Conservation (phyloP, 1,284 basidiomycete species). For the Salmacisia buchloeana region DNA sequence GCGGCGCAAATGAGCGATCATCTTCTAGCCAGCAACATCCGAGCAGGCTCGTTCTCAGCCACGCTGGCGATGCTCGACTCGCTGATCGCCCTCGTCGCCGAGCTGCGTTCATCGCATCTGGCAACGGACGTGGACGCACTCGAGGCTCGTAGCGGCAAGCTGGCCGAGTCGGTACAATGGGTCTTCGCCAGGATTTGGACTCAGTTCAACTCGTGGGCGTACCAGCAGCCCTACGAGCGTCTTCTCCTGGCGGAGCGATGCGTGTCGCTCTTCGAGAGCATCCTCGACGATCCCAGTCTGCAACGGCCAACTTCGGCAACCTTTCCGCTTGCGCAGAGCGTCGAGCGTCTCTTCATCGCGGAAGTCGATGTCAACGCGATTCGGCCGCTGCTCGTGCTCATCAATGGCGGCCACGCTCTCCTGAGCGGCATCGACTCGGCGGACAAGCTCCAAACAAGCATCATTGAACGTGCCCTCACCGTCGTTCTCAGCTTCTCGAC, state of each 20-base stretch:
- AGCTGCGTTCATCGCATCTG: not conserved
- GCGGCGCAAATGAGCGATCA: not conserved
- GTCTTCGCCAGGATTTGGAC: not conserved
- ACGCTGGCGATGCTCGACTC: not conserved
- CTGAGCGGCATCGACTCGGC: not conserved
- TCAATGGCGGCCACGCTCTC: not conserved
- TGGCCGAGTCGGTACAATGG: not conserved
- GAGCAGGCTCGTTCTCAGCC: not conserved
- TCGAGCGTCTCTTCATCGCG: not conserved
- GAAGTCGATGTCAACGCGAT: not conserved
- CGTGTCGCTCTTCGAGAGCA: not conserved
- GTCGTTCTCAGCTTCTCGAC: not conserved
- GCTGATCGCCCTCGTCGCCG: not conserved
- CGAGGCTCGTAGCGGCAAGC: not conserved
- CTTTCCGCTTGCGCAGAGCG: not conserved
- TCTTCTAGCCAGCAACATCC: not conserved
- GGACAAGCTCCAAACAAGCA: not conserved
- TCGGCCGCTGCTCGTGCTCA: not conserved
- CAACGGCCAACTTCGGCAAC: not conserved
- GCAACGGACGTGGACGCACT: not conserved
- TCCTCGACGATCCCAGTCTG: constrained; percentile 1
- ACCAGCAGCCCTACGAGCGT: not conserved
- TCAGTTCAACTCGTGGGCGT: not conserved
- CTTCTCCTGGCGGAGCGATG: not conserved
- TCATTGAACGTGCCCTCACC: not conserved